A percentile compares a stretch with the other conserved stretches of the same genome.
phyloP scores from a whole-genome alignment of 345 rosid species.

The Mangifera indica region DNA sequence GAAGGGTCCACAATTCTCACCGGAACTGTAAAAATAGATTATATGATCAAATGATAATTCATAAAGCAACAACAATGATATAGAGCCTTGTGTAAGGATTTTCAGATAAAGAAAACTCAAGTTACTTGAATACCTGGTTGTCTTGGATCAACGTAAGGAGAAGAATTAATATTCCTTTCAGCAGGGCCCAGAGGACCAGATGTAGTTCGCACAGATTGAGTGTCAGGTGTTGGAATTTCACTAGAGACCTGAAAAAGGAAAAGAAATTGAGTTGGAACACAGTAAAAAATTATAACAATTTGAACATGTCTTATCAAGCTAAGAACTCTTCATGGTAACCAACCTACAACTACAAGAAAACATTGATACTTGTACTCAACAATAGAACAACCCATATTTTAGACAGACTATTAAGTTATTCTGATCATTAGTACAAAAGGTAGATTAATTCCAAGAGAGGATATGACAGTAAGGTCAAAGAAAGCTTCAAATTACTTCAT shows the following conservation, averaged over 20 bases:
- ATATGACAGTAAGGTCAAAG: not conserved
- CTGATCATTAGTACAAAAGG: not conserved
- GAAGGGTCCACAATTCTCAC: constrained; percentile 99
- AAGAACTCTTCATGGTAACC: not conserved
- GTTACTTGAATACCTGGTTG: constrained; percentile 68
- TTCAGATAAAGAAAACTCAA: constrained; percentile 13
- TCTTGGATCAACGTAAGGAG: constrained; percentile 93
- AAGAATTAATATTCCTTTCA: constrained; percentile 73
- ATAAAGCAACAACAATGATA: not conserved
- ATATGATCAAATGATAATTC: constrained; percentile 22
- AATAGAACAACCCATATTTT: constrained; percentile 1
- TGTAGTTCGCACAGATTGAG: constrained; percentile 90
- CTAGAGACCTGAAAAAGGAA: constrained; percentile 72
- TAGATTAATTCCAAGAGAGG: not conserved
- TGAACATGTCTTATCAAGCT: not conserved
- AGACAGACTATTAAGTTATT: not conserved
- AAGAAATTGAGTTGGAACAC: not conserved
- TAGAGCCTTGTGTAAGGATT: constrained; percentile 14
- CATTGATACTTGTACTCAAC: not conserved
- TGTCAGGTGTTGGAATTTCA: constrained; percentile 91
- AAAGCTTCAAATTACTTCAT: not conserved
- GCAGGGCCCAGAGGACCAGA: constrained; percentile 97
- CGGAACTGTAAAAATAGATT: constrained; percentile 55
- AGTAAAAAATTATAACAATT: not conserved
- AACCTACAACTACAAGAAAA: not conserved